phyloP scores from a whole-genome alignment of 1,139 yeast genomes.

The Pneumocystis canis region DNA sequence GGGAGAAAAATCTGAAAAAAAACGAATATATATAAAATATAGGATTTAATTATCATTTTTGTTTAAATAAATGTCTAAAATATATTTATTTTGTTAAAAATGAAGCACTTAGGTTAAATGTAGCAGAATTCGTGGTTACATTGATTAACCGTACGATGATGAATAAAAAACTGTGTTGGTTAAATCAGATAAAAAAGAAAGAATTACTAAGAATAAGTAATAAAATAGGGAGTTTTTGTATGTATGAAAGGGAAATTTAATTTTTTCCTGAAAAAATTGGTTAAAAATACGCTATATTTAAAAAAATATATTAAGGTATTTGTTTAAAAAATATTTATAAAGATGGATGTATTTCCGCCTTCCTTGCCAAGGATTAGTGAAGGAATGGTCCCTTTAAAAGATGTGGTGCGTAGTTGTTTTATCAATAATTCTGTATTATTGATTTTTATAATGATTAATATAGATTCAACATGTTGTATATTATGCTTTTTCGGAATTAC shows the following conservation, averaged over 20 bases:
- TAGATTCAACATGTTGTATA: background rate
- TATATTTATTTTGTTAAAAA: too few species aligned
- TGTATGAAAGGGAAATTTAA: too few species aligned
- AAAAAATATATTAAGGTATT: background rate
- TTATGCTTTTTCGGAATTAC: slow-evolving; percentile 32
- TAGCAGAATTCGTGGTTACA: too few species aligned
- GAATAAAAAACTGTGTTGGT: too few species aligned
- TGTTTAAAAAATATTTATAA: background rate
- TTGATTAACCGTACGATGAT: too few species aligned
- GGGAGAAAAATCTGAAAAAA: background rate
- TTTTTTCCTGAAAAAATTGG: background rate
- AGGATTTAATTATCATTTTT: background rate
- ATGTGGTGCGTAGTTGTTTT: slow-evolving; percentile 8
- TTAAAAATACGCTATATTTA: background rate
- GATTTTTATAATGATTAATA: background rate
- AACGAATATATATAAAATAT: background rate
- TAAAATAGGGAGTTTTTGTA: background rate
- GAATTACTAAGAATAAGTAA: too few species aligned
- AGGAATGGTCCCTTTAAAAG: slow-evolving; percentile 3
- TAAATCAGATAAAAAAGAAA: too few species aligned
- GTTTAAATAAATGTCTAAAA: background rate
- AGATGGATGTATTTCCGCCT: background rate
- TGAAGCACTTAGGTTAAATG: too few species aligned
- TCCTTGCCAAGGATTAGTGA: background rate
- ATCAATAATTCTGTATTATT: background rate